Conservation (phyloP, 768 basidiomycete species). For the Mycena vitilis region DNA sequence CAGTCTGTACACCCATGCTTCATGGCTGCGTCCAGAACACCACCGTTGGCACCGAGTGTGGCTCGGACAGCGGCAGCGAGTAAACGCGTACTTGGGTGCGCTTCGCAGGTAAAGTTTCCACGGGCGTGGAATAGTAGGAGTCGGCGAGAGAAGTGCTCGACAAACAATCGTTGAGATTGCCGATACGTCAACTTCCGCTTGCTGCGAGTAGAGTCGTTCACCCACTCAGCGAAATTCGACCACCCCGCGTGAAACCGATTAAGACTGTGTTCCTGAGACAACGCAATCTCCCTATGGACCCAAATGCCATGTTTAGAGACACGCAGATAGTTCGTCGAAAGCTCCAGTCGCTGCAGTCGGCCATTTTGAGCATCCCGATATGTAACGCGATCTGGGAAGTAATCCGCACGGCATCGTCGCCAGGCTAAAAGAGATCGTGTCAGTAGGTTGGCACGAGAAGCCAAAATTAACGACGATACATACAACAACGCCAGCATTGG, state of each 20-base stretch:
- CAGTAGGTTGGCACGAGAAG: too few species aligned
- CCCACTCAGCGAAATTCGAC: constrained; percentile 43
- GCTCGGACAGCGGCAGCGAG: constrained; percentile 27
- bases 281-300: constrained; percentile 37
- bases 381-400: constrained; percentile 37
- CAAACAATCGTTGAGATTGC: constrained; percentile 43
- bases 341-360: neutral
- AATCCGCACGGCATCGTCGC: constrained; percentile 38
- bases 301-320: constrained; percentile 43
- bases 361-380: neutral
- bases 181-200: constrained; percentile 32
- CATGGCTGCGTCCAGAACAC: constrained; percentile 9
- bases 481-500: too few species aligned
- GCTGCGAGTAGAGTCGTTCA: constrained; percentile 35
- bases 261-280: constrained; percentile 39
- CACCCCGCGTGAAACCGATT: constrained; percentile 41
- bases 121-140: constrained; percentile 37
- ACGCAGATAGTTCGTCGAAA: constrained; percentile 32
- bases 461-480: too few species aligned
- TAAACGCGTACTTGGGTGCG: constrained; percentile 32
- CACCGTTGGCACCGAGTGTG: constrained; percentile 35
- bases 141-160: constrained; percentile 42
- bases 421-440: too few species aligned
- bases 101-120: constrained; percentile 24
- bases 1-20: constrained; percentile 12